Percentiles rank a stretch among this genome's conserved stretches.
Evolutionary conservation across 1,139 yeast species (phyloP).

Genomic region (Suhomyces bolitotheri): DNA sequence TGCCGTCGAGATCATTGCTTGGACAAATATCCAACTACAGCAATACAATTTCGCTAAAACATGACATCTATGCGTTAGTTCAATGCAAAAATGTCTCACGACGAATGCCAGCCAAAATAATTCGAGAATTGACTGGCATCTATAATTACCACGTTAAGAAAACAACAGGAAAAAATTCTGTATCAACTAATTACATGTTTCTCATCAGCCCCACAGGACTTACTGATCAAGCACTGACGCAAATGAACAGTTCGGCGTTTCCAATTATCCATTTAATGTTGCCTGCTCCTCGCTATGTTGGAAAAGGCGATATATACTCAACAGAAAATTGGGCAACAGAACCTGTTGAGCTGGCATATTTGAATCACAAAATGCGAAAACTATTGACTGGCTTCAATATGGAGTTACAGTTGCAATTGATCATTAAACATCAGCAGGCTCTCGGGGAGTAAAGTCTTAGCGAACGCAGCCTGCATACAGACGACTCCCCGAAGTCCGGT

Average conservation of each 20-base stretch:
- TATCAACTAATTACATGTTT: conserved; percentile 31
- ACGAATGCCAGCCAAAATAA: conserved; percentile 51
- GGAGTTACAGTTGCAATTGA: conserved; percentile 25
- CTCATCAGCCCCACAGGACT: conserved; percentile 60
- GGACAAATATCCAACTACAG: background rate
- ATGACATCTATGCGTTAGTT: conserved; percentile 42
- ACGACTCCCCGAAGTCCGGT: too few species aligned
- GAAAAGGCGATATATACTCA: conserved; percentile 22
- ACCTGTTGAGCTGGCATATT: conserved; percentile 38
- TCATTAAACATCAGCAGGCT: background rate
- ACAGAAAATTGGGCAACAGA: conserved; percentile 46
- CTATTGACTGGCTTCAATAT: conserved; percentile 42
- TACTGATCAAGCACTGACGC: conserved; percentile 58
- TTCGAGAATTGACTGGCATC: conserved; percentile 62
- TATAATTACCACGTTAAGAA: conserved; percentile 41
- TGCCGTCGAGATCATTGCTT: conserved; percentile 12
- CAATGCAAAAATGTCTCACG: conserved; percentile 58
- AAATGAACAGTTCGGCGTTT: conserved; percentile 52
- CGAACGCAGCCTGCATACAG: too few species aligned
- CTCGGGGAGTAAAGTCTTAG: too few species aligned
- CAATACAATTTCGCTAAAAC: conserved; percentile 22
- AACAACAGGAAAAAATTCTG: conserved; percentile 23
- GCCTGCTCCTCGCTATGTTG: conserved; percentile 7
- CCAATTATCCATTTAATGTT: conserved; percentile 50
- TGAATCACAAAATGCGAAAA: conserved; percentile 45